Evolutionary conservation across 176 grass and related monocot genomes (phyloP).

Genomic region (Oryza australiensis): DNA sequence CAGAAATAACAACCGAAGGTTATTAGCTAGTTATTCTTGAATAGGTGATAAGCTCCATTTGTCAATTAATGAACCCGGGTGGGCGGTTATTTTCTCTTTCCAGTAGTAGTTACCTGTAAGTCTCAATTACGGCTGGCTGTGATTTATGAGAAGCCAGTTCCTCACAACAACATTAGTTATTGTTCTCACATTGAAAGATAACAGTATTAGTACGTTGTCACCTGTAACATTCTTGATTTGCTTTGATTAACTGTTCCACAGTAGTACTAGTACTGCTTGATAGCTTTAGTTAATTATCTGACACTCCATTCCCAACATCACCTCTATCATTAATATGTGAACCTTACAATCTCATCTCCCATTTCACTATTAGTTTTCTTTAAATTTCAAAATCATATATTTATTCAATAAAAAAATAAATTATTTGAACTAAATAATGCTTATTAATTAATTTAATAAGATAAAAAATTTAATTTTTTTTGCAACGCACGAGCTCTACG

Average conservation of each 20-base stretch:
- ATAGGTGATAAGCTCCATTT: background rate
- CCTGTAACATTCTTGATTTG: no score
- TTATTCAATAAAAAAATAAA: no score
- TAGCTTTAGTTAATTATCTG: background rate
- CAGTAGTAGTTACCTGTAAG: conserved; percentile 1
- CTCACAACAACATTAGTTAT: background rate
- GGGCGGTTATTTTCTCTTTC: background rate
- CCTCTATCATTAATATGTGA: no score
- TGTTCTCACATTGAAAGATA: background rate
- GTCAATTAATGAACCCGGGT: background rate
- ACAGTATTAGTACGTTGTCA: background rate
- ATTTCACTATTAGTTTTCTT: no score
- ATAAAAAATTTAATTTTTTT: no score
- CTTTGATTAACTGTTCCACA: background rate
- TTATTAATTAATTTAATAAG: no score
- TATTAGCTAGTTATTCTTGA: background rate
- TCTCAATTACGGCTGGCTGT: background rate
- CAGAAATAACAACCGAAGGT: background rate
- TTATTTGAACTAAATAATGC: no score
- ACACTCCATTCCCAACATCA: no score
- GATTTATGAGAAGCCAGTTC: background rate
- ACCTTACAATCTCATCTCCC: no score
- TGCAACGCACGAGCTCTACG: no score
- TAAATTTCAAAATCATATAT: no score
- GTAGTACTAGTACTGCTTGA: background rate